These are phyloP conservation scores for Graphiopsis chlorocephala DNA, from an alignment of 2,329 filamentous ascomycete genomes.

Conservation along the genomic window DNA sequence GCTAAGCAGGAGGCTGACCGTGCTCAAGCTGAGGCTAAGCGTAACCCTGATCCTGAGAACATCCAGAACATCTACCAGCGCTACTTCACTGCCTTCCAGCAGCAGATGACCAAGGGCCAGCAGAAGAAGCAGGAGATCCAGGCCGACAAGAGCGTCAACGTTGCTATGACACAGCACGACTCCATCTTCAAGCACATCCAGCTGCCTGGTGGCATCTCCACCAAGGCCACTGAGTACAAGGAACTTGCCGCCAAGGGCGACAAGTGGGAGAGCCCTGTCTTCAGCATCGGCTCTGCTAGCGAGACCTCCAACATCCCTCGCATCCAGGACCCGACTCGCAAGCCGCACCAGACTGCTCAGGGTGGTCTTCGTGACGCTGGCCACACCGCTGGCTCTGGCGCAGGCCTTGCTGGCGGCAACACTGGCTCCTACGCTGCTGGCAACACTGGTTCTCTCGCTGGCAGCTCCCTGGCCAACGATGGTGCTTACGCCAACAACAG, in stretches of 20 bases:
- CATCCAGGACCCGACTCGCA: slow-evolving; percentile 54
- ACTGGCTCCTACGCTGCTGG: slow-evolving; percentile 18
- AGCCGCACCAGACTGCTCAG: slow-evolving; percentile 52
- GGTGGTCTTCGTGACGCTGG: slow-evolving; percentile 17
- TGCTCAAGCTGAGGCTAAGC: slow-evolving; percentile 62
- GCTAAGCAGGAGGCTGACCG: slow-evolving; percentile 81
- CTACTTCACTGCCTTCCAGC: slow-evolving; percentile 73
- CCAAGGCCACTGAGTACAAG: slow-evolving; percentile 91
- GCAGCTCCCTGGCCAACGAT: slow-evolving; percentile 21
- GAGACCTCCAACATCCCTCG: slow-evolving; percentile 70
- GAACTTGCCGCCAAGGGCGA: slow-evolving; percentile 84
- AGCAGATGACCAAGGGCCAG: slow-evolving; percentile 71
- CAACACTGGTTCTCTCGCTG: slow-evolving; percentile 14
- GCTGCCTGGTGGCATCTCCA: slow-evolving; percentile 82
- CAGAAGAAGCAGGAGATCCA: slow-evolving; percentile 63
- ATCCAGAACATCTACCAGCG: slow-evolving; percentile 81
- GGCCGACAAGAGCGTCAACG: slow-evolving; percentile 72
- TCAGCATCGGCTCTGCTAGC: slow-evolving; percentile 76
- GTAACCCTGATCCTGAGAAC: slow-evolving; percentile 64
- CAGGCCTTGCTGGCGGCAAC: slow-evolving; percentile 14
- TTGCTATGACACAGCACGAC: slow-evolving; percentile 82
- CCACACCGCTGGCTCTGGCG: slow-evolving; percentile 10
- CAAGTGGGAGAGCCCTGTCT: slow-evolving; percentile 91
- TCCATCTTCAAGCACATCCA: slow-evolving; percentile 88
- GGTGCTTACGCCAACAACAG: background rate